A percentile compares a stretch with the other conserved stretches of the same genome.
Conservation (phyloP, 1,284 basidiomycete genomes). For the Ceratobasidium sp. region DNA sequence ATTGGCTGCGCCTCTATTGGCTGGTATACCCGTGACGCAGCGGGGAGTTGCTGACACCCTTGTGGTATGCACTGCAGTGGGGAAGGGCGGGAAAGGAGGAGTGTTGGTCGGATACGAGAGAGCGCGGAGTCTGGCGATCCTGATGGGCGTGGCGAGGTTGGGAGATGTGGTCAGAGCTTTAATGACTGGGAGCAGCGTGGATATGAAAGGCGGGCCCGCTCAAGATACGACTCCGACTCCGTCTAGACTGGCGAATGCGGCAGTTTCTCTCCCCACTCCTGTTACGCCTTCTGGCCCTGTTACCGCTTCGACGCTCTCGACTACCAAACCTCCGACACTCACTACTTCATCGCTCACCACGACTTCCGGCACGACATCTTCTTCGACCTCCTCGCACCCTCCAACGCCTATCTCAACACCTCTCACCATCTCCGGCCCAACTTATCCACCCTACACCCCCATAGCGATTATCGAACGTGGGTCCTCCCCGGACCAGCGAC, state of each 20-base stretch:
- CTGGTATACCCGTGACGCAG: conserved; percentile 94
- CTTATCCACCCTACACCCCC: conserved; percentile 83
- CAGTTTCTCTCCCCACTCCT: background rate
- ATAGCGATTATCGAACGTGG: conserved; percentile 95
- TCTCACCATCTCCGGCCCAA: conserved; percentile 61
- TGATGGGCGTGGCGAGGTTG: conserved; percentile 96
- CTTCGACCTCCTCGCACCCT: conserved; percentile 42
- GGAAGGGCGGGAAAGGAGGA: conserved; percentile 83
- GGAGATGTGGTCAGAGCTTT: conserved; percentile 70
- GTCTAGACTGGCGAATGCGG: background rate
- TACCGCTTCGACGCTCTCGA: conserved; percentile 14
- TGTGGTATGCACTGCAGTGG: conserved; percentile 93
- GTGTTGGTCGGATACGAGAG: conserved; percentile 89
- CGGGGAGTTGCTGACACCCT: conserved; percentile 93
- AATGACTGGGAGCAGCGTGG: conserved; percentile 14
- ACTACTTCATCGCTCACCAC: conserved; percentile 12
- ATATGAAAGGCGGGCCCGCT: conserved; percentile 56
- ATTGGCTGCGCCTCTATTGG: conserved; percentile 89
- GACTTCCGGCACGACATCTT: conserved; percentile 15
- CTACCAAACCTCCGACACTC: conserved; percentile 20
- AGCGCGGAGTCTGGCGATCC: conserved; percentile 81
- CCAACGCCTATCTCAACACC: conserved; percentile 53
- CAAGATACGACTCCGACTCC: conserved; percentile 46
- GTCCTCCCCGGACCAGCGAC: conserved; percentile 91
- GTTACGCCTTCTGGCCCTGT: conserved; percentile 8